Evolutionary conservation across 331 rosid species (phyloP), one percentile per base, ranked within the genome.

Genomic region (Acacia pycnantha): DNA sequence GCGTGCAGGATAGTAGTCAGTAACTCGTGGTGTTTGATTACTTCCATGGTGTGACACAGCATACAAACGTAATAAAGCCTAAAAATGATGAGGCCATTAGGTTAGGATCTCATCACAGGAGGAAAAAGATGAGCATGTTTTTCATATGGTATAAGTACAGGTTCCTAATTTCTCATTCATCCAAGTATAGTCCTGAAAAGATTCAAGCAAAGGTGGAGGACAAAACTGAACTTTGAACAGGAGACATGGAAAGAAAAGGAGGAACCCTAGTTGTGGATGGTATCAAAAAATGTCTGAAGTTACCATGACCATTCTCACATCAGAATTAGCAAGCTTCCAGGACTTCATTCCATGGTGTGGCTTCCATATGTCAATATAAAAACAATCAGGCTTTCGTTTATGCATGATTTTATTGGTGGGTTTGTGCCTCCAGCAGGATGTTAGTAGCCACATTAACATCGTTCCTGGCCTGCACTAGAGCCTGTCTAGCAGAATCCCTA

Each of bases 401-500:
- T 26, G 50, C 66, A 22, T 65, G 79, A 74, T 50, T 41, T 1
- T 46, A 76, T 88, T 86, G 92, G 88, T 89, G 97, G 16, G 94
- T 72, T 76, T 96, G 97, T 29, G 94, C 88, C 88, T 96, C 97
- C 11, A 96, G 89, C 71, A 96, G 98, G 80, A 96, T 96, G 89
- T 91, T 91, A 21, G 99, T 94, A 6, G 99, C 99, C 81, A 87
- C 82, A 82, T 89, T 92, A 81, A 96, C 85, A 16, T 96, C 98
- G 37, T 96, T 96, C 87, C 97, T 85, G 15, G 99, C 98, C 68
- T 89, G 99, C 90, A 90, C 90, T 29, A 96, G 90, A 7, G 99
- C 99, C 86, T 96, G 99, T 84, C 97, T 88, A 22, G 98, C 99
- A n/a, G 93, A 85, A 84, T 86, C 85, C 84, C 97, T 89, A 87